Evolutionary conservation across 2,329 filamentous ascomycete species (phyloP).

Genomic region (Aspergillus spinulosporus): DNA sequence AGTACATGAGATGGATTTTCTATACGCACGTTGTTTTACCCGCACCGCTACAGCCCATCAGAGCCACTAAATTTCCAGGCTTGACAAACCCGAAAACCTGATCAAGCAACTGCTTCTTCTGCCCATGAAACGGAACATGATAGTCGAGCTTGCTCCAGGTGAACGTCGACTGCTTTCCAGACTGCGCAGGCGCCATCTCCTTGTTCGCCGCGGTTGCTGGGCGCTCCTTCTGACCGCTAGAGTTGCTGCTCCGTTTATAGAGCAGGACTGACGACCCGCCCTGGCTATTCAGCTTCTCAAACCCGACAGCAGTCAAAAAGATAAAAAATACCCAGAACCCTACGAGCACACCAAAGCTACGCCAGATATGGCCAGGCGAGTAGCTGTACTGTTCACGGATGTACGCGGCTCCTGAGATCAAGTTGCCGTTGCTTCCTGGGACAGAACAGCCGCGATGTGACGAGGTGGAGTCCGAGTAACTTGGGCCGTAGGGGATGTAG

Average conservation of each 20-base stretch:
- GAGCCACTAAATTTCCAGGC: conserved; percentile 72
- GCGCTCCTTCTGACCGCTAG: not conserved
- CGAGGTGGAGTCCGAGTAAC: conserved; percentile 37
- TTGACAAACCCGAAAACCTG: conserved; percentile 70
- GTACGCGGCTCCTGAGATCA: conserved; percentile 55
- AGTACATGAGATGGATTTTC: not conserved
- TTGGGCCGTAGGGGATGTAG: conserved; percentile 48
- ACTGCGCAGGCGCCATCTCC: conserved; percentile 43
- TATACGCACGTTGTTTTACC: conserved; percentile 46
- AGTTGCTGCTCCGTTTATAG: conserved; percentile 34
- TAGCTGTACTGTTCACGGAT: conserved; percentile 57
- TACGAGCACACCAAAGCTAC: conserved; percentile 76
- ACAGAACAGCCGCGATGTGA: conserved; percentile 34
- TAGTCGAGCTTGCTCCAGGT: conserved; percentile 86
- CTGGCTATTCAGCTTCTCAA: conserved; percentile 57
- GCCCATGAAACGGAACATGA: conserved; percentile 49
- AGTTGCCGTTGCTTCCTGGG: conserved; percentile 28
- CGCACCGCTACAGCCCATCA: conserved; percentile 83
- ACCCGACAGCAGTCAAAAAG: conserved; percentile 69
- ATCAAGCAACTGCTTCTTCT: conserved; percentile 38
- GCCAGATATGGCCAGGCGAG: conserved; percentile 58
- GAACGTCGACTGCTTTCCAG: conserved; percentile 66
- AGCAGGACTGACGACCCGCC: conserved; percentile 34
- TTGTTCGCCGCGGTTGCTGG: not conserved
- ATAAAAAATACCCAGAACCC: conserved; percentile 75